Evolutionary conservation across 2,329 filamentous ascomycete species (phyloP), one percentile per base, ranked within the genome.

Genomic region (Calycina herbarum): DNA sequence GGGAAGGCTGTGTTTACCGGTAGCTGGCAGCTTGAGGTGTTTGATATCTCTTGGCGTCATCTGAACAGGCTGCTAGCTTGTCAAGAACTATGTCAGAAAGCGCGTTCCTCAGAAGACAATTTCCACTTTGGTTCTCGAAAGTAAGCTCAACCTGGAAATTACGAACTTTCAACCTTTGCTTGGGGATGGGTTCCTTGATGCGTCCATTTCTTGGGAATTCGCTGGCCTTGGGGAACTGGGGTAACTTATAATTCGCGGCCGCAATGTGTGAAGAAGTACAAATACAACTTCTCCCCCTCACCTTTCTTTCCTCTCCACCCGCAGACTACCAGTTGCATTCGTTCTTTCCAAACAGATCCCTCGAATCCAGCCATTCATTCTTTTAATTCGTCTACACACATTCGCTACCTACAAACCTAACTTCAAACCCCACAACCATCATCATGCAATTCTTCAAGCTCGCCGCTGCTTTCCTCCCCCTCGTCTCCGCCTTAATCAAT

Each of bases 281-380:
- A 51, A 51, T 51, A 51, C 10, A 24, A 11, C 20, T 27, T 20
- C 7, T 10, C 10, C 20, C 45, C 45, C 45, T 51, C 20, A 51
- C 45, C n/a, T 27, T 11, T 24, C 45, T 51, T 27, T 11, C 11
- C n/a, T 51, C 45, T 51, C 10, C 29, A 57, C 54, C 27, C 54
- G 6, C 54, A 57, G 29, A 57, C 54, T 31, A 57, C 54, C 27
- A 57, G 27, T 57, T 35, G 17, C 54, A 31, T 57, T 57, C 54
- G 31, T 5, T 57, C 54, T 29, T 17, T 29, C 11, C 13, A n/a
- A 10, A 57, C 24, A 31, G 5, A 17, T 24, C 10, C n/a, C 11
- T 35, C 54, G 54, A 29, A 29, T 57, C 10, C 31, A 57, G 33
- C 20, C 27, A 29, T 31, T 31, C 27, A 17, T n/a, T 31, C 27